Evolutionary conservation across 306 rosid species (phyloP).

Genomic region (Rubus parviflorus): DNA sequence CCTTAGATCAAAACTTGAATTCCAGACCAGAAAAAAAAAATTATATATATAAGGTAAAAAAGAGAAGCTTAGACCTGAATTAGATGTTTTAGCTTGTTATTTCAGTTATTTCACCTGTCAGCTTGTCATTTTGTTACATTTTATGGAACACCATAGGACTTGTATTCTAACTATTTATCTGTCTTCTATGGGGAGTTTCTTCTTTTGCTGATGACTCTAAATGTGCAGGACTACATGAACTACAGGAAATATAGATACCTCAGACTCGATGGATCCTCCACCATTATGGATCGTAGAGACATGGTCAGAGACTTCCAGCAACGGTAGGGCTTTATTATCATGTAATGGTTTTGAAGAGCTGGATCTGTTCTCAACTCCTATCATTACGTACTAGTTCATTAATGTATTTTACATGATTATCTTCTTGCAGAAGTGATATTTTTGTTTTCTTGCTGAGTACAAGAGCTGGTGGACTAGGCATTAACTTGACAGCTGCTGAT

Average conservation of each 20-base stretch:
- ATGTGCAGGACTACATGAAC: slow-evolving; percentile 94
- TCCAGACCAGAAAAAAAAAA: not conserved
- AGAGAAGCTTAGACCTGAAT: not conserved
- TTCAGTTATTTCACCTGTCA: not conserved
- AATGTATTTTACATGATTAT: slow-evolving; percentile 2
- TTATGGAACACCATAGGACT: not conserved
- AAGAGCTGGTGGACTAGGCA: slow-evolving; percentile 99
- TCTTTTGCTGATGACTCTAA: slow-evolving; percentile 15
- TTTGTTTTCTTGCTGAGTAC: slow-evolving; percentile 96
- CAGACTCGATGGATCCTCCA: slow-evolving; percentile 95
- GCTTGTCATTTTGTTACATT: slow-evolving; percentile 6
- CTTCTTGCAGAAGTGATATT: slow-evolving; percentile 74
- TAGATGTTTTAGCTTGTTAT: not conserved
- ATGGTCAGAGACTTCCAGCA: slow-evolving; percentile 97
- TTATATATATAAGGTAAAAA: not conserved
- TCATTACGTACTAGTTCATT: not conserved
- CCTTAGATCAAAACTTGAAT: not conserved
- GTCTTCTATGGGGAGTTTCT: not conserved
- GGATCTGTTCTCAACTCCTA: not conserved
- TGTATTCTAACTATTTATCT: not conserved
- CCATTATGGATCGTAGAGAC: slow-evolving; percentile 95
- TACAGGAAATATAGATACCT: slow-evolving; percentile 88
- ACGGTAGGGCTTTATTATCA: slow-evolving; percentile 49
- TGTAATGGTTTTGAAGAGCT: not conserved
- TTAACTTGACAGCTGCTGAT: slow-evolving; percentile 99